Evolutionary conservation across 306 rosid genomes (phyloP).

Genomic region (Prunus dulcis): DNA sequence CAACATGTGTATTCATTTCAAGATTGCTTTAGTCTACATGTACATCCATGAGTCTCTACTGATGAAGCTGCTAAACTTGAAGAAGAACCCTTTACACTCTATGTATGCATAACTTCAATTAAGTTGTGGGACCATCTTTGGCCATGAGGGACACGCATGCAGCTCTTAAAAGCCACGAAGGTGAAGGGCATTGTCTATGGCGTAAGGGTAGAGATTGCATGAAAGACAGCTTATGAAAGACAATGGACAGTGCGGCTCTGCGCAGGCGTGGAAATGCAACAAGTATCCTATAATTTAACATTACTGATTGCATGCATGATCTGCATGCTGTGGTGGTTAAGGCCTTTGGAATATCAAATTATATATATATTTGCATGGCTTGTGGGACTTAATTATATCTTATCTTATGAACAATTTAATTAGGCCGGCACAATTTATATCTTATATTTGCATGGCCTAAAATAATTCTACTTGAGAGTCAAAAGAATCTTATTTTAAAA

Average conservation of each 20-base stretch:
- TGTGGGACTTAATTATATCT: not conserved
- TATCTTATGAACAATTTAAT: not conserved
- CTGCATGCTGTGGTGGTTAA: constrained; percentile 2
- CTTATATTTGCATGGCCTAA: not conserved
- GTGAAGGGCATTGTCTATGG: not conserved
- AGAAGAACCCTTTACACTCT: too few relatives aligned
- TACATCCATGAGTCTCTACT: too few relatives aligned
- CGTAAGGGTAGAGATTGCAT: not conserved
- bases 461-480: not conserved
- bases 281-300: not conserved
- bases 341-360: not conserved
- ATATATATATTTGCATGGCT: not conserved
- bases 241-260: constrained; percentile 2
- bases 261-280: not conserved
- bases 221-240: not conserved
- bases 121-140: too few relatives aligned
- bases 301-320: not conserved
- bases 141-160: not conserved
- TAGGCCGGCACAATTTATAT: not conserved
- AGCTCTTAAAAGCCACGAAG: constrained; percentile 5
- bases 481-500: not conserved
- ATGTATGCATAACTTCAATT: too few relatives aligned
- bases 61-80: too few relatives aligned
- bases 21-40: not conserved
- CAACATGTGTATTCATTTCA: not conserved